These are phyloP conservation scores for Suhomyces sp. DNA, from an alignment of 805 yeast genomes.

Conservation along the genomic window DNA sequence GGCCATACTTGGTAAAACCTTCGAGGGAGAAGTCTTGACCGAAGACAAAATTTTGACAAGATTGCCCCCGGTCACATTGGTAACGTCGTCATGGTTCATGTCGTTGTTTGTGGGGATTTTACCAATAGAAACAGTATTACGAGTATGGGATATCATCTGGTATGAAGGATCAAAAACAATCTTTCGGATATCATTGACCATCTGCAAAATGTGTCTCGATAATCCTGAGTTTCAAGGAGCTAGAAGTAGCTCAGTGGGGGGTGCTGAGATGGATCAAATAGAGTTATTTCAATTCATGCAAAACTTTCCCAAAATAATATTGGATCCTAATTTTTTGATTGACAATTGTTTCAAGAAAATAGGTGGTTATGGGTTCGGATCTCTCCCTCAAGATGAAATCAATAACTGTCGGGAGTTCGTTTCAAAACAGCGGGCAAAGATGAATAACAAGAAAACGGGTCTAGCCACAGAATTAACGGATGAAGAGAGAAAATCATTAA, in stretches of 20 bases:
- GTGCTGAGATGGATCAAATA: conserved; percentile 40
- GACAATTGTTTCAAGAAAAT: conserved; percentile 75
- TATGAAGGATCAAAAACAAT: conserved; percentile 87
- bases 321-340: conserved; percentile 69
- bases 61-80: conserved; percentile 86
- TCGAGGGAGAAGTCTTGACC: conserved; percentile 40
- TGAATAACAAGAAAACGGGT: conserved; percentile 26
- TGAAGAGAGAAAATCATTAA: conserved; percentile 36
- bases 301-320: conserved; percentile 67
- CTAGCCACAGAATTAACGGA: conserved; percentile 38
- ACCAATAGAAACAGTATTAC: conserved; percentile 82
- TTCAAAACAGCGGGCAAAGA: conserved; percentile 52
- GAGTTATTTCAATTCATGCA: conserved; percentile 81
- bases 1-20: conserved; percentile 46
- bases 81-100: conserved; percentile 98
- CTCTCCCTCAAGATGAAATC: conserved; percentile 79
- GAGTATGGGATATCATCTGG: conserved; percentile 95
- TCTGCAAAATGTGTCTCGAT: conserved; percentile 63
- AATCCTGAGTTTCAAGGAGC: conserved; percentile 56
- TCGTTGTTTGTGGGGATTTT: conserved; percentile 88
- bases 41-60: conserved; percentile 60
- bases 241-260: conserved; percentile 17
- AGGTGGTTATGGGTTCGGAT: conserved; percentile 63
- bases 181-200: conserved; percentile 77
- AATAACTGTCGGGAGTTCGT: conserved; percentile 78